Evolutionary conservation across 768 basidiomycete genomes (phyloP).

Genomic region (Suillus subaureus): DNA sequence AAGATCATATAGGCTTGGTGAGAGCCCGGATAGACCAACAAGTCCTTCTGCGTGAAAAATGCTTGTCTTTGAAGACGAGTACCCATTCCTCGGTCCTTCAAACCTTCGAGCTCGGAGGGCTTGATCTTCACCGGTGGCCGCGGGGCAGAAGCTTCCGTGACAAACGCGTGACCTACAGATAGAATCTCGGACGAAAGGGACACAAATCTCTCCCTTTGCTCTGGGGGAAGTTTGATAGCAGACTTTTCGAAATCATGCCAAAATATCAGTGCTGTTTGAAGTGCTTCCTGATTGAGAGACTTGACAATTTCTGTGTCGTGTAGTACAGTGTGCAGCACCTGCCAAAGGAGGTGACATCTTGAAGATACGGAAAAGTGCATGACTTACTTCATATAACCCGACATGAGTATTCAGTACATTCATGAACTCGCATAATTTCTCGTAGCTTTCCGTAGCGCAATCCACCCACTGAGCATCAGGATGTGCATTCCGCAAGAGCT

Average conservation of each 20-base stretch:
- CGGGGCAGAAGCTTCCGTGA: conserved; percentile 63
- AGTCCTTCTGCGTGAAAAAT: conserved; percentile 71
- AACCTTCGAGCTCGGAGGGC: conserved; percentile 67
- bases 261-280: conserved; percentile 89
- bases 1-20: conserved; percentile 93
- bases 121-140: conserved; percentile 70
- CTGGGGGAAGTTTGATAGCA: conserved; percentile 84
- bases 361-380: not conserved
- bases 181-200: conserved; percentile 88
- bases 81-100: conserved; percentile 80
- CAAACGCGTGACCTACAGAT: conserved; percentile 83
- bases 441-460: conserved; percentile 86
- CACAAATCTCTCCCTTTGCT: conserved; percentile 80
- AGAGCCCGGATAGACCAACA: conserved; percentile 83
- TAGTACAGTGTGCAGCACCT: conserved; percentile 76
- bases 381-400: conserved; percentile 82
- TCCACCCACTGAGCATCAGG: conserved; percentile 84
- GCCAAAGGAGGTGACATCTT: conserved; percentile 1
- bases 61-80: conserved; percentile 73
- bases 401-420: conserved; percentile 94
- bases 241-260: conserved; percentile 98
- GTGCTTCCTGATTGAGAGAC: conserved; percentile 72
- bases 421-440: conserved; percentile 95
- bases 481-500: conserved; percentile 91
- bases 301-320: conserved; percentile 66